Base-by-base conservation (phyloP, 164 flowering plant species). In the Houttuynia cordata region DNA sequence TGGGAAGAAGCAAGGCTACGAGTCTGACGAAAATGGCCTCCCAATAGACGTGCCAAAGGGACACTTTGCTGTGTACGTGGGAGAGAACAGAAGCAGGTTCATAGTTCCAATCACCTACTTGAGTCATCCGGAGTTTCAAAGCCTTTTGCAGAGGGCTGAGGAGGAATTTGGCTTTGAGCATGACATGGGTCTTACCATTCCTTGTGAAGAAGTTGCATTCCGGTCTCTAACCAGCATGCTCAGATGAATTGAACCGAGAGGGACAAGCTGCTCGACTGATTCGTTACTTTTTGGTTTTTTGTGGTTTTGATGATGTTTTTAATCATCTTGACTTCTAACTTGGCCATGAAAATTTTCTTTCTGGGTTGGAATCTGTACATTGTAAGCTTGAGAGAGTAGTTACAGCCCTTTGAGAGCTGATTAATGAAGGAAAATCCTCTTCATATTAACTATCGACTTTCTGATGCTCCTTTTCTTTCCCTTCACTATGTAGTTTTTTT, bases 181-280 rank as follows among this genome's bases (percentile, higher is more conserved):
- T 17, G 64, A 83, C 23, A 81, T 80, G 86, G 94, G 94, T 13
- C 76, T 87, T 55, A 79, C 80, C 7, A 81, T 86, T 42, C 94
- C 94, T n/a, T 84, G 90, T 51, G 88, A 84, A 66, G 94, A 86
- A 70, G 78, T 72, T 9, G 81, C 76, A 58, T 84, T 86, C 57
- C 70, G 74, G 13, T 75, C 90, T 39, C 76, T 86, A 25, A 82
- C 86, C 4, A 80, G 86, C 21, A 74, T 72, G 77, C 69, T 82
- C 64, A 55, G 80, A 71, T 81, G 75, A 74, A 45, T 15, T 51
- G 45, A 10, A 7, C 24, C n/a, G 10, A 8, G 23, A 23, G 7
- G n/a, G n/a, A n/a, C n/a, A n/a, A n/a, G n/a, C n/a, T n/a, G n/a
- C n/a, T n/a, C n/a, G n/a, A n/a, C n/a, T n/a, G 17, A 10, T 8